phyloP scores from a whole-genome alignment of 2,329 filamentous ascomycete genomes.

The Claviceps humidiphila region DNA sequence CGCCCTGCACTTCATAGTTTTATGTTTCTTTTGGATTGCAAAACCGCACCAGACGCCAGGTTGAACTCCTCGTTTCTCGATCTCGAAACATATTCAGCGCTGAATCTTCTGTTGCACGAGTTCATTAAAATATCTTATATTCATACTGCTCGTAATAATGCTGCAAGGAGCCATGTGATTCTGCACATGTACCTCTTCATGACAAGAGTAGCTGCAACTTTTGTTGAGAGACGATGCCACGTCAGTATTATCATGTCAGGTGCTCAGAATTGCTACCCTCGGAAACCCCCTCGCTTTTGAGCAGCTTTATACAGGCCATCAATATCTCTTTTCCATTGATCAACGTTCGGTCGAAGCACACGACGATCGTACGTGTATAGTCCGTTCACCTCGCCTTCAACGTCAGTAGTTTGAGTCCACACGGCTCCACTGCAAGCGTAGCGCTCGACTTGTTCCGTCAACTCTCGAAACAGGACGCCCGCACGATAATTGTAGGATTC shows the following conservation, averaged over 20 bases:
- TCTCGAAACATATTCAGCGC: too few relatives aligned
- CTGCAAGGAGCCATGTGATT: too few relatives aligned
- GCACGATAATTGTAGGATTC: constrained; percentile 55
- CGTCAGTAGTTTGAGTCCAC: constrained; percentile 63
- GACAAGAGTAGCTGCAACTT: too few relatives aligned
- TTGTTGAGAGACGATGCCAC: neutral
- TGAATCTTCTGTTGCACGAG: too few relatives aligned
- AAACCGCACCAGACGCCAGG: too few relatives aligned
- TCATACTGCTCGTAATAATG: too few relatives aligned
- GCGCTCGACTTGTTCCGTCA: constrained; percentile 45
- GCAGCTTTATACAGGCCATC: constrained; percentile 45
- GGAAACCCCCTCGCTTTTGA: constrained; percentile 8
- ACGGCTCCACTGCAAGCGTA: constrained; percentile 55
- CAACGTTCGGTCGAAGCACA: constrained; percentile 39
- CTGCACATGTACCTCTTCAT: too few relatives aligned
- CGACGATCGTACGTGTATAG: constrained; percentile 56
- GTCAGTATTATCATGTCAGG: neutral
- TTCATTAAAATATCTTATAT: too few relatives aligned
- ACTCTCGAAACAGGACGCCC: constrained; percentile 44
- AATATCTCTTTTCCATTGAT: constrained; percentile 49
- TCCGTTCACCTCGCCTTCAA: constrained; percentile 63
- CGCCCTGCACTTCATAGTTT: too few relatives aligned
- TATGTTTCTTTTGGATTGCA: too few relatives aligned
- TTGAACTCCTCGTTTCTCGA: too few relatives aligned
- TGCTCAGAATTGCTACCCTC: neutral